phyloP scores from a whole-genome alignment of 441 rosid species.

The Oxalis stricta region DNA sequence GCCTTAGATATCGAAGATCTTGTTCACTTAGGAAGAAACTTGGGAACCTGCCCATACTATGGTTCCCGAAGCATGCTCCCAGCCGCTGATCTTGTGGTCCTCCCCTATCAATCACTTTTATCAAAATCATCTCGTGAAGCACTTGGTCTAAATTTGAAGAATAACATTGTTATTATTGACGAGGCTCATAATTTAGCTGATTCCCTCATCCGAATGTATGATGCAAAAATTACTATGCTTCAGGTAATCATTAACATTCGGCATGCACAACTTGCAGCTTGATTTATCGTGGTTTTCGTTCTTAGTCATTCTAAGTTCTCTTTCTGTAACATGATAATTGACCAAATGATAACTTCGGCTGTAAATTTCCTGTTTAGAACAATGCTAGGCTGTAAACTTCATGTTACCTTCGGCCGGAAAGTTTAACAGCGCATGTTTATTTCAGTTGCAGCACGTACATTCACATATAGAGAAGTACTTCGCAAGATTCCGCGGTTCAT shows the following conservation, averaged over 20 bases:
- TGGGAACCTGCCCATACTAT: constrained; percentile 86
- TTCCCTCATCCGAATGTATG: constrained; percentile 82
- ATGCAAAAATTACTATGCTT: constrained; percentile 52
- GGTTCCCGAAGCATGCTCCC: constrained; percentile 74
- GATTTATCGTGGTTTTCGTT: too few species aligned
- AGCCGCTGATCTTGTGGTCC: constrained; percentile 78
- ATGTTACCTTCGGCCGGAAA: background rate
- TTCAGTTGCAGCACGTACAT: constrained; percentile 68
- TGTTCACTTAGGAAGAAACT: constrained; percentile 53
- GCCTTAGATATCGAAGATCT: constrained; percentile 92
- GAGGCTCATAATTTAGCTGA: constrained; percentile 99
- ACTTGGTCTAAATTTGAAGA: constrained; percentile 75
- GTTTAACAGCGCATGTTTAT: constrained; percentile 6
- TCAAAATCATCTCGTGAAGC: constrained; percentile 84
- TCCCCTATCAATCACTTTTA: constrained; percentile 92
- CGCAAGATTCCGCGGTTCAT: constrained; percentile 49
- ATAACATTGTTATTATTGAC: constrained; percentile 71
- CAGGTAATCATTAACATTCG: constrained; percentile 66
- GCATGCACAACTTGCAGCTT: too few species aligned
- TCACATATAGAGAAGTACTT: constrained; percentile 53
- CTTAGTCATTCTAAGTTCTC: too few species aligned
- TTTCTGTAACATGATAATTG: too few species aligned
- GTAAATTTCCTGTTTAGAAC: background rate
- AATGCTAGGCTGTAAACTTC: background rate
- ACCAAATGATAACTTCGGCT: too few species aligned